Evolutionary conservation across 768 basidiomycete species (phyloP).

Genomic region (Hebeloma cylindrosporum): DNA sequence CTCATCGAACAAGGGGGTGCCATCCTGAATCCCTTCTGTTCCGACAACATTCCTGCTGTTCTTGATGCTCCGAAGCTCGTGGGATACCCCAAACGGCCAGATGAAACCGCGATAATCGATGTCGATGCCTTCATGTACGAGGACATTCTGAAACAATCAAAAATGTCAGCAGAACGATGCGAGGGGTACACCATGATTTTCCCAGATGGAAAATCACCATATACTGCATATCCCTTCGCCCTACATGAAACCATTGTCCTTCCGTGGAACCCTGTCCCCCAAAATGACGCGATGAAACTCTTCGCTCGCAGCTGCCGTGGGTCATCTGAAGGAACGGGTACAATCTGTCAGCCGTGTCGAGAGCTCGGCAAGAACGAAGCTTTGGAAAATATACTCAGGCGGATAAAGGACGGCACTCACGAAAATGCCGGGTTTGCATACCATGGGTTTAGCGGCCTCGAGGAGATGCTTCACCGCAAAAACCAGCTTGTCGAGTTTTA

Average conservation of each 20-base stretch:
- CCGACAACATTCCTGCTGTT: background rate
- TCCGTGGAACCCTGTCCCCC: too few relatives aligned
- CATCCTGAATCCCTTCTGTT: background rate
- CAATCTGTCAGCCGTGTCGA: too few relatives aligned
- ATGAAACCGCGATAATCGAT: slow-evolving; percentile 1
- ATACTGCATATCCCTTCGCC: too few relatives aligned
- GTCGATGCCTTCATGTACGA: slow-evolving; percentile 1
- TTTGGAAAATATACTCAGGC: slow-evolving; percentile 2
- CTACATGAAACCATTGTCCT: too few relatives aligned
- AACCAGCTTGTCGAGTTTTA: too few relatives aligned
- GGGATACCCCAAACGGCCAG: too few relatives aligned
- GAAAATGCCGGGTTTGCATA: slow-evolving; percentile 6
- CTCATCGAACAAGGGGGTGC: background rate
- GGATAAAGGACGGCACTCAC: slow-evolving; percentile 1
- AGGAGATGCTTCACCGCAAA: background rate
- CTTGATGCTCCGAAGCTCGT: background rate
- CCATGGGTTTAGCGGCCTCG: slow-evolving; percentile 4
- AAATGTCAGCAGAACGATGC: slow-evolving; percentile 4
- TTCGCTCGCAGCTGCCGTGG: too few relatives aligned
- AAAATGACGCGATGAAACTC: too few relatives aligned
- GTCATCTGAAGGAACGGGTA: too few relatives aligned
- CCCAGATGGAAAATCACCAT: too few relatives aligned
- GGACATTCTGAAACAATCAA: background rate
- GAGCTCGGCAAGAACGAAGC: slow-evolving; percentile 7
- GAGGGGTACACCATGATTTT: too few relatives aligned